Conservation (phyloP, 495 filamentous ascomycete genomes). For the Podospora sp. region DNA sequence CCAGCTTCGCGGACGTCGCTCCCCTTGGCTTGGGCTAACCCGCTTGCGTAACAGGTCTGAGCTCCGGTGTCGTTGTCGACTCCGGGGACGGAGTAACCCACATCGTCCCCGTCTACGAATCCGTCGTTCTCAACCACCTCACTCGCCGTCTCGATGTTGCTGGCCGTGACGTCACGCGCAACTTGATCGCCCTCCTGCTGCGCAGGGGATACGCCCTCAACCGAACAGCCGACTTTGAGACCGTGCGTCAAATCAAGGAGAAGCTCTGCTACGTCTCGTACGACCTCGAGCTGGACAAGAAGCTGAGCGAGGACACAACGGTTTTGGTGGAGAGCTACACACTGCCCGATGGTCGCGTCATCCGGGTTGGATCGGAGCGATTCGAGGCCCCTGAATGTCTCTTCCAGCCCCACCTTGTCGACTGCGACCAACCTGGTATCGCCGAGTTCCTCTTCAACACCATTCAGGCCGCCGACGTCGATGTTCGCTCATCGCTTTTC, state of each 20-base stretch:
- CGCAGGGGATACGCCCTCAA: slow-evolving; percentile 96
- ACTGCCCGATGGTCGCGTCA: slow-evolving; percentile 91
- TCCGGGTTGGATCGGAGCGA: slow-evolving; percentile 91
- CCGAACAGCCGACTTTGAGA: slow-evolving; percentile 98
- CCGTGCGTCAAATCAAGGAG: slow-evolving; percentile 98
- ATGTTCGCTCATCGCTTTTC: slow-evolving; percentile 89
- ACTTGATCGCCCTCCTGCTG: slow-evolving; percentile 92
- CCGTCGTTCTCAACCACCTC: slow-evolving; percentile 94
- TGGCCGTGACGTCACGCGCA: slow-evolving; percentile 93
- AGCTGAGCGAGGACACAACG: slow-evolving; percentile 95
- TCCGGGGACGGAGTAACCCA: slow-evolving; percentile 98
- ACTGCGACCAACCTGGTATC: slow-evolving; percentile 96
- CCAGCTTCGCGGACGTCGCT: neutral
- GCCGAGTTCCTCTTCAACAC: slow-evolving; percentile 98
- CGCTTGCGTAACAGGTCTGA: slow-evolving; percentile 65
- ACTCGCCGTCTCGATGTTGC: slow-evolving; percentile 92
- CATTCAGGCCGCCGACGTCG: slow-evolving; percentile 93
- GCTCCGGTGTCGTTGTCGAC: slow-evolving; percentile 95
- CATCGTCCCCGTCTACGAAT: slow-evolving; percentile 97
- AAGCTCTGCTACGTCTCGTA: slow-evolving; percentile 99
- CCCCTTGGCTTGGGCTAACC: neutral
- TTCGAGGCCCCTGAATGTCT: slow-evolving; percentile 98
- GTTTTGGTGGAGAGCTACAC: slow-evolving; percentile 98
- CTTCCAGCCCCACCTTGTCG: slow-evolving; percentile 98
- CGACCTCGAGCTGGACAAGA: slow-evolving; percentile 94